A percentile compares a stretch with the other conserved stretches of the same genome.
Conservation (phyloP, 495 filamentous ascomycete genomes). For the Astrothelium macrocarpum region DNA sequence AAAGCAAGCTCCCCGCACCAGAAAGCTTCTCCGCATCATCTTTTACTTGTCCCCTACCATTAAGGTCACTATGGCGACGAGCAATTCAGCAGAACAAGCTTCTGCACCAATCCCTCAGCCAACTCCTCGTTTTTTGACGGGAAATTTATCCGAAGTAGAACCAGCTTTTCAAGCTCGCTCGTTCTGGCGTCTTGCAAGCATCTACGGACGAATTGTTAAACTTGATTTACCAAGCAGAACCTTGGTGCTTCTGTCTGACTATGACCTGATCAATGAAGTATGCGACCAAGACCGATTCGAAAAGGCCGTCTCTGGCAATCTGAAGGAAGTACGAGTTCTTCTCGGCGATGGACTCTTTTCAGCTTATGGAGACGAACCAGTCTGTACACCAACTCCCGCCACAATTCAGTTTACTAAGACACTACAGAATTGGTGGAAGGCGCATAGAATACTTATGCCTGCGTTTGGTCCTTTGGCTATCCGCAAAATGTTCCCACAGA, state of each 20-base stretch:
- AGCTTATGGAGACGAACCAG: constrained; percentile 37
- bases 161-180: constrained; percentile 5
- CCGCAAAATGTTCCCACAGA: constrained; percentile 61
- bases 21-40: background rate
- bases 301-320: constrained; percentile 42
- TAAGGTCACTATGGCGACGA: background rate
- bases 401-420: background rate
- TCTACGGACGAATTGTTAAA: constrained; percentile 5
- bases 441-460: constrained; percentile 58
- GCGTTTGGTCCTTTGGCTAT: constrained; percentile 66
- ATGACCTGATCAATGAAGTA: constrained; percentile 52
- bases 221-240: constrained; percentile 3
- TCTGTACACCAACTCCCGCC: background rate
- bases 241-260: constrained; percentile 26
- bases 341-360: constrained; percentile 63
- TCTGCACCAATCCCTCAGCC: constrained; percentile 12
- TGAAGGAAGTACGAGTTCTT: constrained; percentile 49
- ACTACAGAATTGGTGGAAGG: constrained; percentile 54
- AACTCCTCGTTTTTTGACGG: constrained; percentile 6
- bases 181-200: constrained; percentile 8
- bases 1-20: background rate
- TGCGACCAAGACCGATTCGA: constrained; percentile 59
- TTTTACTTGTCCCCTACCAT: background rate
- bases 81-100: background rate
- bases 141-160: constrained; percentile 16